Evolutionary conservation across 1,139 yeast species (phyloP).

Genomic region (Pichia sp.): DNA sequence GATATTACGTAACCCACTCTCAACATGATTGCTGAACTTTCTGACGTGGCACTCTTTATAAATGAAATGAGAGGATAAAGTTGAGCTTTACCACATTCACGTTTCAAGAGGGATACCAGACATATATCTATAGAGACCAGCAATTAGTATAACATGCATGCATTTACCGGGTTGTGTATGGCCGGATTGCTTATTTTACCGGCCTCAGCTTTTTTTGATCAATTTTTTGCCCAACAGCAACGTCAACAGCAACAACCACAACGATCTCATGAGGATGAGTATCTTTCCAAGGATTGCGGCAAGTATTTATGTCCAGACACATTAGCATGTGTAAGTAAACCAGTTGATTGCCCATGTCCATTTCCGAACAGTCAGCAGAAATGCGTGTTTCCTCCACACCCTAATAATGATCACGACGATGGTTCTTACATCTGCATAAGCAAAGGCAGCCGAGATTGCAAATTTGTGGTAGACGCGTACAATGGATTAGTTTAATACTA

Average conservation of each 20-base stretch:
- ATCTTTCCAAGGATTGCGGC: constrained; percentile 46
- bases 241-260: constrained; percentile 34
- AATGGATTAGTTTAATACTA: constrained; percentile 35
- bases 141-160: background rate
- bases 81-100: too few relatives aligned
- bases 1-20: background rate
- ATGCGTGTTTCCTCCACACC: constrained; percentile 56
- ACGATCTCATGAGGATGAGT: constrained; percentile 22
- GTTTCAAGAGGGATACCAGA: too few relatives aligned
- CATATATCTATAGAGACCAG: too few relatives aligned
- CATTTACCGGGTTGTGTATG: background rate
- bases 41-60: background rate
- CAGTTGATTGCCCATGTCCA: constrained; percentile 84
- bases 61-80: background rate
- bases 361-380: constrained; percentile 80
- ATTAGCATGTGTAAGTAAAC: constrained; percentile 62
- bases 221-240: constrained; percentile 30
- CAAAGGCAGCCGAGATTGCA: constrained; percentile 63
- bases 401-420: constrained; percentile 41
- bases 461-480: constrained; percentile 59
- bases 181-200: background rate
- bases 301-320: constrained; percentile 81
- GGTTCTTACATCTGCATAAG: constrained; percentile 67
- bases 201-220: constrained; percentile 19
- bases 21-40: background rate